Evolutionary conservation across 192 early-diverging fungal genomes (phyloP), one percentile per base, ranked within the genome.

Genomic region (Polychytrium aggregatum): DNA sequence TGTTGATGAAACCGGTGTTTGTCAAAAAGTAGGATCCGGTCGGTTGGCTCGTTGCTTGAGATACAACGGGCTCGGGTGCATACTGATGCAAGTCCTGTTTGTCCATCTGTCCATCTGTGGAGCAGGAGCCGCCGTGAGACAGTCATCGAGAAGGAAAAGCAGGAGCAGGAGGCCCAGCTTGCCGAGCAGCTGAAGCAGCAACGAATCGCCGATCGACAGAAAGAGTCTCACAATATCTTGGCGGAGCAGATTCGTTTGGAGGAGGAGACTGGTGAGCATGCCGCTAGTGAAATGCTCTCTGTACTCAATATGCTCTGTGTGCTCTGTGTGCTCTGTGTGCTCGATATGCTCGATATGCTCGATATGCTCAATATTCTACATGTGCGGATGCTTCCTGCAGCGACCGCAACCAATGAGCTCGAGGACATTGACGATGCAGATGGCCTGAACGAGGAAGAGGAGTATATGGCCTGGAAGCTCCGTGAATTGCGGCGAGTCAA

Each of bases 361-460:
- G n/a, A n/a, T n/a, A n/a, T n/a, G n/a, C n/a, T n/a, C n/a, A n/a
- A n/a, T n/a, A n/a, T n/a, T n/a, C n/a, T n/a, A n/a, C n/a, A n/a
- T n/a, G n/a, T n/a, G n/a, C n/a, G n/a, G n/a, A n/a, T n/a, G n/a
- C n/a, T n/a, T n/a, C n/a, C n/a, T n/a, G n/a, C n/a, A n/a, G n/a
- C n/a, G n/a, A n/a, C n/a, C n/a, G n/a, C n/a, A n/a, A n/a, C n/a
- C n/a, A n/a, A n/a, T n/a, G n/a, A n/a, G n/a, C n/a, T n/a, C n/a
- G n/a, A n/a, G n/a, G n/a, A n/a, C n/a, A n/a, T 91, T 0, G 92
- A 94, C 62, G 94, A 98, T 70, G 90, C 87, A 0, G 94, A 98
- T 64, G 86, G 79, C 17, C 24, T 88, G 4, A 82, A 96, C 55
- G 82, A 87, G 44, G 81, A 84, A 20, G 87, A 81, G 5, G 94